These are phyloP conservation scores for Mycena filopes DNA, from an alignment of 768 basidiomycete genomes.

Conservation along the genomic window DNA sequence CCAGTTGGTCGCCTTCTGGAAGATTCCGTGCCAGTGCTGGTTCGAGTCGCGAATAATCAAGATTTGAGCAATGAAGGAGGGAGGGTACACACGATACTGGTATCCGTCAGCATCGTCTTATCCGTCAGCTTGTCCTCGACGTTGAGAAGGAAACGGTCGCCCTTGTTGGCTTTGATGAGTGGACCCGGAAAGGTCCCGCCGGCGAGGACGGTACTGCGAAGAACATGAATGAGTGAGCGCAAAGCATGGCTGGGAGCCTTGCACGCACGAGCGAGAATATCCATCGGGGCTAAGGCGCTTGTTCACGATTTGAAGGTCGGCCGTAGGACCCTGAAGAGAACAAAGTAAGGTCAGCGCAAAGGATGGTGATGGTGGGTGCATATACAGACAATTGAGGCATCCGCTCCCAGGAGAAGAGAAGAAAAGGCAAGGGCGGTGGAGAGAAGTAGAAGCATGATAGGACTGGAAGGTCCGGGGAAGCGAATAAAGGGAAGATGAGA, in stretches of 20 bases:
- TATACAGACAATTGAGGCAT: slow-evolving; percentile 1
- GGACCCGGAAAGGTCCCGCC: slow-evolving; percentile 27
- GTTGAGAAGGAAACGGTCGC: slow-evolving; percentile 44
- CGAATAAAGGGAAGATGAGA: neutral
- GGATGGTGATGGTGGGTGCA: neutral
- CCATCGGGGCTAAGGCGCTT: slow-evolving; percentile 16
- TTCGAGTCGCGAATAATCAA: no score
- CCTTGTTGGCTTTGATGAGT: slow-evolving; percentile 31
- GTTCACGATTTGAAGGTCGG: slow-evolving; percentile 2
- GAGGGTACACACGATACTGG: slow-evolving; percentile 48
- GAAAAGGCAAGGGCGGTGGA: neutral
- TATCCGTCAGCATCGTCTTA: slow-evolving; percentile 47
- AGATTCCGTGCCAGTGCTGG: slow-evolving; percentile 41
- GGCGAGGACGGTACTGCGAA: neutral
- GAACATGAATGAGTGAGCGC: neutral
- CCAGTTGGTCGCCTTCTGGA: slow-evolving; percentile 36
- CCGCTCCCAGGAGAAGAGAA: neutral
- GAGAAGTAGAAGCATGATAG: no score
- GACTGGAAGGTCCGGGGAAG: neutral
- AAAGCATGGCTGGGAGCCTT: neutral
- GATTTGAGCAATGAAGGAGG: neutral
- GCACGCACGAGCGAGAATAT: neutral
- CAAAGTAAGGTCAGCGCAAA: neutral
- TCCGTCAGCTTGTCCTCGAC: slow-evolving; percentile 52
- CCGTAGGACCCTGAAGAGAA: neutral